Conservation (phyloP, 2,329 filamentous ascomycete genomes). For the Chaetomium sp. region DNA sequence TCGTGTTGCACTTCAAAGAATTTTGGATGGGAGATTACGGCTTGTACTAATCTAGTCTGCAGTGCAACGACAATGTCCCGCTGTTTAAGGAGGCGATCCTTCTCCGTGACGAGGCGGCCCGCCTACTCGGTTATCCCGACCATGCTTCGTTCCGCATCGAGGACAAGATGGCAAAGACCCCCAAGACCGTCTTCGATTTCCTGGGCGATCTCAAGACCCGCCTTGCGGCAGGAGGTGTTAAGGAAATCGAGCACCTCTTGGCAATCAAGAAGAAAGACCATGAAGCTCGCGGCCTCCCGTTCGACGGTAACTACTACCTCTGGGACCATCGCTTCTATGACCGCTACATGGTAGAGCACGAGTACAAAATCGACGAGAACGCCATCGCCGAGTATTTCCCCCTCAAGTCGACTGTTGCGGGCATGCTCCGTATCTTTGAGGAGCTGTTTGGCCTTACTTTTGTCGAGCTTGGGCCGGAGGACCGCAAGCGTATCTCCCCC, state of each 20-base stretch:
- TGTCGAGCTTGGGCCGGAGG: constrained; percentile 61
- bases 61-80: constrained; percentile 63
- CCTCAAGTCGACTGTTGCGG: constrained; percentile 62
- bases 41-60: background rate
- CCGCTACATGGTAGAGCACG: constrained; percentile 70
- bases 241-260: constrained; percentile 65
- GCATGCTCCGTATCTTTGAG: constrained; percentile 80
- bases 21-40: background rate
- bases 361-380: constrained; percentile 73
- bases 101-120: constrained; percentile 70
- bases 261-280: constrained; percentile 67
- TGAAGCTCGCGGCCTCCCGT: constrained; percentile 49
- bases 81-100: constrained; percentile 70
- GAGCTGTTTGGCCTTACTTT: constrained; percentile 75
- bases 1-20: background rate
- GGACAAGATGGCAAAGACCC: constrained; percentile 79
- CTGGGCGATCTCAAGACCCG: constrained; percentile 62
- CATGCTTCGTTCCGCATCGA: constrained; percentile 72
- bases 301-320: constrained; percentile 68
- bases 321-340: constrained; percentile 82
- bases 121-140: constrained; percentile 68
- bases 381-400: constrained; percentile 82
- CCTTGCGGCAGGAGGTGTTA: constrained; percentile 60
- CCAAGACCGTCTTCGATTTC: constrained; percentile 66
- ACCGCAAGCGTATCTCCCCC: constrained; percentile 57